Base-by-base conservation (phyloP, 371 early-diverging fungal species). In the Mucor circinelloides region DNA sequence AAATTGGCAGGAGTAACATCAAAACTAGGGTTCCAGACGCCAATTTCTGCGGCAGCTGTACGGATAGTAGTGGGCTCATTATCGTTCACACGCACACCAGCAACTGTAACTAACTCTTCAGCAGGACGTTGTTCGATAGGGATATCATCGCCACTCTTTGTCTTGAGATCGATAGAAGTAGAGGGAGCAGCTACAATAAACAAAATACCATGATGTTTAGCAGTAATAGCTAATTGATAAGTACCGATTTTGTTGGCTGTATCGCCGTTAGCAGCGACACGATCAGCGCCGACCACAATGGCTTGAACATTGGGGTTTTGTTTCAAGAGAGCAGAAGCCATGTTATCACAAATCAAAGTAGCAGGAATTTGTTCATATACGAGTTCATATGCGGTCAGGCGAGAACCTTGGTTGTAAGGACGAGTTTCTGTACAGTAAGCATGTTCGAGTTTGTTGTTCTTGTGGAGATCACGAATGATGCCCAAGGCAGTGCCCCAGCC, bases 201-300 rank as follows among this genome's bases (percentile, higher is more conserved):
- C 21, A 86, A 86, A 7, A 95, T 87, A n/a, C 85, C 85, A 73
- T 97, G 96, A 74, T 91, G 85, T 56, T 84, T 85, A 13, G 98
- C 97, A 1, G 93, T 81, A 62, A 97, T 93, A 42, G 99, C 97
- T 63, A 97, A 80, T 74, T 97, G 97, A 73, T 96, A 97, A 1
- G 97, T 98, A 28, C 98, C 99, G 58, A 98, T 97, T 82, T 98
- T 98, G 83, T 98, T 98, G 59, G 98, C 97, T 0, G 98, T 98
- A 70, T 98, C 98, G 36, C 98, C 98, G 67, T 97, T 98, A 32
- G 91, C 90, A 13, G 97, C 95, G 0, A 98, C 97, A 68, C 97
- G 91, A 71, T 98, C 99, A 1, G 99, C 99, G 50, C 99, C 99
- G 2, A 98, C 97, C 31, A 98, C 87, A 40, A 98, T 90, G 30